A percentile compares a stretch with the other conserved stretches of the same genome.
Evolutionary conservation across 2,329 filamentous ascomycete genomes (phyloP).

Genomic region (Aspergillus neoniger): DNA sequence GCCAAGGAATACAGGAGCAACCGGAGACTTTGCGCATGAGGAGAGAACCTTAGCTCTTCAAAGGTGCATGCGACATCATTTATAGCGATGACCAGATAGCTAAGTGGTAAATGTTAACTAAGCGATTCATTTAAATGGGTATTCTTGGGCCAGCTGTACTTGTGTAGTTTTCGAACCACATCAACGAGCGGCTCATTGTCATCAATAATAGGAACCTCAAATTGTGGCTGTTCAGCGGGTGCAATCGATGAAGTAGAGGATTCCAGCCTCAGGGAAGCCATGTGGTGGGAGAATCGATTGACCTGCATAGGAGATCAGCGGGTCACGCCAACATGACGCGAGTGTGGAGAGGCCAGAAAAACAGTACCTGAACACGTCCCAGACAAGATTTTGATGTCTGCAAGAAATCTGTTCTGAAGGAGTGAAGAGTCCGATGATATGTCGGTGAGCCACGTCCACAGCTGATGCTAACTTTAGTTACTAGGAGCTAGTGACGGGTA

Average conservation of each 20-base stretch:
- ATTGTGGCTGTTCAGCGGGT: conserved; percentile 27
- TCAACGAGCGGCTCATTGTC: conserved; percentile 42
- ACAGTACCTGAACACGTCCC: neutral
- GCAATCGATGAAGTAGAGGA: conserved; percentile 21
- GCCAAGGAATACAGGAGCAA: conserved; percentile 42
- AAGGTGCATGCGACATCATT: conserved; percentile 46
- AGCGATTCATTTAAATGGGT: neutral
- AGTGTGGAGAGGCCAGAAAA: neutral
- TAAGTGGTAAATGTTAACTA: conserved; percentile 16
- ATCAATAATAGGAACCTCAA: conserved; percentile 44
- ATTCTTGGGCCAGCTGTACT: conserved; percentile 27
- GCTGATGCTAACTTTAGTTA: neutral
- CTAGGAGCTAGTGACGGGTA: conserved; percentile 2
- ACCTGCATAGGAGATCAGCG: neutral
- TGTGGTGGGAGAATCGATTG: neutral
- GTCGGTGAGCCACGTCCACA: conserved; percentile 6
- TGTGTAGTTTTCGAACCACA: conserved; percentile 44
- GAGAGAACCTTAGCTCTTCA: conserved; percentile 46
- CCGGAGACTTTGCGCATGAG: conserved; percentile 40
- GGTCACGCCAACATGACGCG: neutral
- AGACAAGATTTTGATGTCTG: neutral
- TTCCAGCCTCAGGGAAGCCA: conserved; percentile 14
- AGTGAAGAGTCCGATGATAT: neutral
- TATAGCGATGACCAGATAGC: conserved; percentile 44
- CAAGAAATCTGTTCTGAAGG: neutral